These are phyloP conservation scores for Coniochaeta ligniaria DNA, from an alignment of 2,329 filamentous ascomycete genomes.

Conservation along the genomic window DNA sequence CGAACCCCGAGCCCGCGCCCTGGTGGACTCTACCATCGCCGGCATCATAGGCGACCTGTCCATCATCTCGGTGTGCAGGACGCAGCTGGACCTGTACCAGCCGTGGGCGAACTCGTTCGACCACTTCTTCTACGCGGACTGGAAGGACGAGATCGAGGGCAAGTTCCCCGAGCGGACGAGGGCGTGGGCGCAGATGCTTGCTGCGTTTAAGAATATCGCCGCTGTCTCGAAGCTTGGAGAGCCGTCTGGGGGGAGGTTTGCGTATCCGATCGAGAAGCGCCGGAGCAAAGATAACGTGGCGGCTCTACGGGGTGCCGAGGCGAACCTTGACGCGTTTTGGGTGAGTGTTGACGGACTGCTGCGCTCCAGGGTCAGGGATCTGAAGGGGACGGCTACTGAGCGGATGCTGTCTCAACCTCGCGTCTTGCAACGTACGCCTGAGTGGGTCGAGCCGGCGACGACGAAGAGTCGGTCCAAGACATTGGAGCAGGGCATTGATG, in stretches of 20 bases:
- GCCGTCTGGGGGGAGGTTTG: slow-evolving; percentile 31
- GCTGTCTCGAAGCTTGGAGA: slow-evolving; percentile 16
- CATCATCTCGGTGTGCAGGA: slow-evolving; percentile 33
- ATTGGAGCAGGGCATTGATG: not conserved
- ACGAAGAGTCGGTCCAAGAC: not conserved
- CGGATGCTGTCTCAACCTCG: slow-evolving; percentile 24
- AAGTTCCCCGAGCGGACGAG: slow-evolving; percentile 14
- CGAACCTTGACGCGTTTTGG: slow-evolving; percentile 41
- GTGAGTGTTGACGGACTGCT: slow-evolving; percentile 20
- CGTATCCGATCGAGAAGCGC: slow-evolving; percentile 34
- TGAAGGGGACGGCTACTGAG: slow-evolving; percentile 18
- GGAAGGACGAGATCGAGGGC: slow-evolving; percentile 15
- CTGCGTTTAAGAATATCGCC: slow-evolving; percentile 10
- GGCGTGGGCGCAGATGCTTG: slow-evolving; percentile 8
- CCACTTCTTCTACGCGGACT: slow-evolving; percentile 11
- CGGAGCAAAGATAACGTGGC: slow-evolving; percentile 36
- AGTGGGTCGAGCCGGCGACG: slow-evolving; percentile 33
- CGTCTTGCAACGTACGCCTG: slow-evolving; percentile 36
- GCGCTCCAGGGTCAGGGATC: slow-evolving; percentile 8
- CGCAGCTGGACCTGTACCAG: slow-evolving; percentile 37
- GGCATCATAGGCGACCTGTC: slow-evolving; percentile 34
- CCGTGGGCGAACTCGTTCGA: slow-evolving; percentile 39
- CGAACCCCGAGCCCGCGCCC: slow-evolving; percentile 23
- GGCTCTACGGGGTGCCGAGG: slow-evolving; percentile 37
- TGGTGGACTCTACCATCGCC: slow-evolving; percentile 30